Base-by-base conservation (phyloP, 164 flowering plant genomes). In the Stephania japonica region DNA sequence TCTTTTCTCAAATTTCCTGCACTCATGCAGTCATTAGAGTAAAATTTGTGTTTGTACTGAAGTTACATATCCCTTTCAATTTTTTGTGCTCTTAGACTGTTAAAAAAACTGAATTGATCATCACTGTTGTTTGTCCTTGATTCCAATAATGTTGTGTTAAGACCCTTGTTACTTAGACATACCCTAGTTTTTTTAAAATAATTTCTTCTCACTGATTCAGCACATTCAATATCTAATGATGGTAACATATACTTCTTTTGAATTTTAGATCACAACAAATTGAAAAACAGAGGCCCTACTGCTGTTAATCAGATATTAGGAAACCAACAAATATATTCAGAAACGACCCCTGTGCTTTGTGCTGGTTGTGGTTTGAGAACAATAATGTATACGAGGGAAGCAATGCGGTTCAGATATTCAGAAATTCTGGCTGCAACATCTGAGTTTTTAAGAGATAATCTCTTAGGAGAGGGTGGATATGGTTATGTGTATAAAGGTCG, bases 381-480 rank as follows among this genome's bases (percentile, higher is more conserved):
- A 49, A 82, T 79, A 66, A 7, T 85, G 67, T 75, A 78, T 70
- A 70, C 84, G 74, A 82, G 81, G 69, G 87, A 85, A 19, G 70
- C 89, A 18, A 86, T 77, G 86, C 79, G 44, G 71, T 86, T 85
- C 76, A 79, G 73, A 64, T 81, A 70, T 71, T 56, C 83, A 4
- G 85, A 86, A 61, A 80, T 89, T 72, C 85, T 84, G 76, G 82
- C 43, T 13, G 90, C 90, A 44, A 89, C 92, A 27, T 63, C 78
- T 32, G 82, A 83, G 23, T 87, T 87, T 64, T 79, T 88, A 19
- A 70, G 70, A 70, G 83, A 84, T 38, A 86, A 85, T 70, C 74
- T 87, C 67, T 23, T 87, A 65, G 90, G 89, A 71, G 92, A 87
- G 83, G 92, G 92, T 47, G 92, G 90, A 53, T 87, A 80, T 81